Conservation (phyloP, 305 asterid genomes). For the Solanum hybrid region DNA sequence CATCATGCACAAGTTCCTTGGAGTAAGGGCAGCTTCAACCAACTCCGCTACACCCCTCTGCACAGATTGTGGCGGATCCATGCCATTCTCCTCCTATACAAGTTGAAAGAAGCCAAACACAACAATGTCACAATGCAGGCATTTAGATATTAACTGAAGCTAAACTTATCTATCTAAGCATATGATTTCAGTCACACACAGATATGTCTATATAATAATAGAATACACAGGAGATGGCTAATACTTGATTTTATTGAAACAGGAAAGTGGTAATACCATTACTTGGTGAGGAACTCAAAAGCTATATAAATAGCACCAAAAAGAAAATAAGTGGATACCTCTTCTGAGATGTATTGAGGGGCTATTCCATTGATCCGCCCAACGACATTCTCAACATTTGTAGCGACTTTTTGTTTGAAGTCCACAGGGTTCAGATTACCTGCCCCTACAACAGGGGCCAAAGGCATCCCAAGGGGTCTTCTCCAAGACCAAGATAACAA, state of each 20-base stretch:
- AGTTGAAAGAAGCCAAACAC: neutral
- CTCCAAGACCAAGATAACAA: constrained; percentile 98
- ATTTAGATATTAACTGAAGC: neutral
- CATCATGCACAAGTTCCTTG: constrained; percentile 98
- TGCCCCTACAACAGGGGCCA: constrained; percentile 59
- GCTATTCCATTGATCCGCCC: constrained; percentile 73
- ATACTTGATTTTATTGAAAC: neutral
- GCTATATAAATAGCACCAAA: neutral
- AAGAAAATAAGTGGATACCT: constrained; percentile 35
- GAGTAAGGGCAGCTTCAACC: constrained; percentile 86
- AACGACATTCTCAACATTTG: constrained; percentile 78
- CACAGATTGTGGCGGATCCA: constrained; percentile 92
- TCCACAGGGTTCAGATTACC: constrained; percentile 64
- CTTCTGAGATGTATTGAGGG: constrained; percentile 84
- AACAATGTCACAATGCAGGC: neutral
- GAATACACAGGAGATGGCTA: neutral
- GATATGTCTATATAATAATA: neutral
- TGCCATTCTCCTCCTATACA: constrained; percentile 69
- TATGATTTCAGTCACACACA: neutral
- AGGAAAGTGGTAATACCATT: neutral
- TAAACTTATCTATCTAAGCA: neutral
- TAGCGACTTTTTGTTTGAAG: constrained; percentile 67
- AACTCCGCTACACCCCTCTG: constrained; percentile 91
- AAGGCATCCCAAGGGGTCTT: constrained; percentile 81
- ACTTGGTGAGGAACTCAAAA: neutral